Base-by-base conservation (phyloP, 148 eudicot genomes). In the Spergularia marina region DNA sequence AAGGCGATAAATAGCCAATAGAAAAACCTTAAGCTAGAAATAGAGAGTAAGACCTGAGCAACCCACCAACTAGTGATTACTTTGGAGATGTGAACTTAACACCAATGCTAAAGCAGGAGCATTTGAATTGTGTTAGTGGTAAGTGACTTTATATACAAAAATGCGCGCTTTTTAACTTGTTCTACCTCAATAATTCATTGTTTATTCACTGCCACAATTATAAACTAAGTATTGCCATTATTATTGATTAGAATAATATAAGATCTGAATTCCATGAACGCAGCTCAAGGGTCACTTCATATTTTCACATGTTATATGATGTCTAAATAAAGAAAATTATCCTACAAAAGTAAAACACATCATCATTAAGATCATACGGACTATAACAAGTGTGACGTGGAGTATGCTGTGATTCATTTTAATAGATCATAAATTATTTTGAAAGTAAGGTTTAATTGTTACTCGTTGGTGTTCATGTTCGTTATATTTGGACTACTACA, bases 71-170 rank as follows among this genome's bases (percentile, higher is more conserved):
- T 30, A 30, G 36, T 30, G 36, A 30, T 30, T 30, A 10, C 47
- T 40, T 58, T 58, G 54, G 54, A 68, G 21, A 44, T 69, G 67
- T 54, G 54, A 40, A n/a, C 36, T 30, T 30, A 30, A 30, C 74
- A 68, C 49, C 9, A 44, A 63, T 55, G 10, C 59, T 23, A 53
- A 18, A 39, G 70, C 74, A 76, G 11, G 18, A 30, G 79, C 56
- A 56, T 76, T 67, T 76, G 55, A 67, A 44, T 53, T 14, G 0
- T 12, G 41, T 67, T 40, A 47, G 25, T 30, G 30, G 16, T 30
- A 30, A 53, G 47, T 51, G 52, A 34, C 68, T 58, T 70, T 77
- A 77, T 77, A 60, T 60, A 39, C 23, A 58, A 57, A 68, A 76
- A 67, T 53, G 53, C 13, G 21, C 15, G 2, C 51, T 39, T 40